Evolutionary conservation across 306 rosid genomes (phyloP), one percentile per base, ranked within the genome.

Genomic region (Quercus cerris): DNA sequence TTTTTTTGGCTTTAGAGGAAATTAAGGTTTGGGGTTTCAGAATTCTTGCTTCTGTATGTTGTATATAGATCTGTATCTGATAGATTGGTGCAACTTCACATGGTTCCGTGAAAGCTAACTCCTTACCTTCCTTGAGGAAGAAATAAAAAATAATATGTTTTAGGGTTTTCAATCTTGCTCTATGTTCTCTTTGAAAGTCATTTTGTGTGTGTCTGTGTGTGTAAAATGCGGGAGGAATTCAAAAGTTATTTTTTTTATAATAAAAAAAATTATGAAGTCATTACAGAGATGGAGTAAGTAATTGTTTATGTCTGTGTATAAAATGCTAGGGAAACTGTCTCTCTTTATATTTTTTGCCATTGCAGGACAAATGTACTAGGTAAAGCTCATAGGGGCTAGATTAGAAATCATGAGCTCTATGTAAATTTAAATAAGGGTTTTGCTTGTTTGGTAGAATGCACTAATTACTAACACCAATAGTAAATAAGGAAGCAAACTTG

Each of bases 101-200:
- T 66, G 23, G 44, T 7, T 33, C 5, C 20, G 17, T n/a, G 13
- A 66, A 64, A 64, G 71, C 19, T 27, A 27, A 57, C 13, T 57
- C 10, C 19, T 20, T 64, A 33, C 28, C 55, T 49, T 80, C 28
- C 59, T 62, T 33, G 71, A 68, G 18, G 38, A 62, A 75, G 76
- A 10, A 33, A 46, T 67, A 61, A 5, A 78, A 78, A 33, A 76
- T 49, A 71, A 78, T 28, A 75, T 56, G 61, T 11, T 20, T 57
- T 70, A 20, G 75, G 77, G 75, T 71, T 75, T 75, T 70, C 69
- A 12, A 2, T 18, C 6, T 61, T 52, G 22, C 14, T 72, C 15
- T 14, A 72, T 38, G 4, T 46, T 31, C 30, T 75, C 71, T 19
- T 68, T 35, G 5, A 5, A 33, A 68, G 52, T 19, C 4, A 4